These are phyloP conservation scores for Flaveria trinervia DNA, from an alignment of 129 eudicot species.

Conservation along the genomic window DNA sequence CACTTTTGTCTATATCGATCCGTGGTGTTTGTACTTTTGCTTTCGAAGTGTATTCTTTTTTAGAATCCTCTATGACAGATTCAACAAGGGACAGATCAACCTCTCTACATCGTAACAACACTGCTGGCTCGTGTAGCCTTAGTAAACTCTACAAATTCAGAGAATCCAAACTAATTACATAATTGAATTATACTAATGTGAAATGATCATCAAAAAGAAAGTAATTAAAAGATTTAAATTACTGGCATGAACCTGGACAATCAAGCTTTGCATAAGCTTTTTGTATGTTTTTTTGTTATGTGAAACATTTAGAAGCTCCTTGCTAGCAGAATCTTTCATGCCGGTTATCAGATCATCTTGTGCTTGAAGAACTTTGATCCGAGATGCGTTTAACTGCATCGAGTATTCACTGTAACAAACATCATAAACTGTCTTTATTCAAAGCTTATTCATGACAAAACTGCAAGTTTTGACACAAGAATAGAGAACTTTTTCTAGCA, in stretches of 20 bases:
- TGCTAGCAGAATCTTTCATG: conserved; percentile 59
- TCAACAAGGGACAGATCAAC: conserved; percentile 47
- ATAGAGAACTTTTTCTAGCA: too few species aligned
- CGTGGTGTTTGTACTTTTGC: conserved; percentile 49
- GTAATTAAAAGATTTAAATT: background rate
- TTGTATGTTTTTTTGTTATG: conserved; percentile 52
- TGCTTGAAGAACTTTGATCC: conserved; percentile 72
- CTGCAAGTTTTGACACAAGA: too few species aligned
- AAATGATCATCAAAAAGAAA: background rate
- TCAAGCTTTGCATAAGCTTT: conserved; percentile 53
- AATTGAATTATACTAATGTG: background rate
- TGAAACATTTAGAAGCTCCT: conserved; percentile 57
- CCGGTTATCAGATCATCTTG: conserved; percentile 60
- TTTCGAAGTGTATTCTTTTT: conserved; percentile 52
- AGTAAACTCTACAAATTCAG: conserved; percentile 50
- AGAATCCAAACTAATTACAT: background rate
- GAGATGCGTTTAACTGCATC: conserved; percentile 66
- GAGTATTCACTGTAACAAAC: conserved; percentile 60
- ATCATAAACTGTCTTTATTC: background rate
- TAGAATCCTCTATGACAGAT: conserved; percentile 58
- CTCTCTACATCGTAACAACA: conserved; percentile 70
- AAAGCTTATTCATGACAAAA: too few species aligned
- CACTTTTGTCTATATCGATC: conserved; percentile 48
- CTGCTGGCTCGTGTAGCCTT: conserved; percentile 65
- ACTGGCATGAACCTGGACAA: conserved; percentile 50